These are phyloP conservation scores for Neonectria ditissima DNA, from an alignment of 2,329 filamentous ascomycete species.

Conservation along the genomic window DNA sequence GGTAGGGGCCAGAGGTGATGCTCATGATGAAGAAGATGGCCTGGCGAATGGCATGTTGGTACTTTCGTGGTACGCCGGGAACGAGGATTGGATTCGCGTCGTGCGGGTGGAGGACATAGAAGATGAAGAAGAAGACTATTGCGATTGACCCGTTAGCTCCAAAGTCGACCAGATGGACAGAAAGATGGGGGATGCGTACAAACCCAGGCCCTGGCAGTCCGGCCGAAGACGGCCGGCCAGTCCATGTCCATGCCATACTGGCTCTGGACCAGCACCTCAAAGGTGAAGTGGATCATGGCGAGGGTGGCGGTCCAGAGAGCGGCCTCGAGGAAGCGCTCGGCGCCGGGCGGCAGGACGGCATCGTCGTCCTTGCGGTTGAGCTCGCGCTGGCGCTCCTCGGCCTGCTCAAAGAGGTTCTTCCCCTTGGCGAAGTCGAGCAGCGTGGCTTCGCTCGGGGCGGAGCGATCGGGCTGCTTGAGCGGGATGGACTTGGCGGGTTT, in stretches of 20 bases:
- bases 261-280: constrained; percentile 82
- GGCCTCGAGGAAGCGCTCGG: constrained; percentile 67
- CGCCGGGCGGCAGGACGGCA: constrained; percentile 55
- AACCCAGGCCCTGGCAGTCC: constrained; percentile 65
- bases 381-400: constrained; percentile 54
- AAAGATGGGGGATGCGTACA: constrained; percentile 54
- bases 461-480: constrained; percentile 77
- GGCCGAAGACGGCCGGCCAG: constrained; percentile 66
- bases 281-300: constrained; percentile 79
- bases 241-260: constrained; percentile 78
- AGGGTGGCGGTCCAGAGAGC: constrained; percentile 71
- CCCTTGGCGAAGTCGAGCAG: constrained; percentile 80
- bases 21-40: constrained; percentile 73
- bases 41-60: constrained; percentile 65
- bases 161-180: background rate
- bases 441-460: constrained; percentile 71
- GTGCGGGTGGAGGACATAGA: constrained; percentile 69
- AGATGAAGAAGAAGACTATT: constrained; percentile 65
- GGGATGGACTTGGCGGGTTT: constrained; percentile 65
- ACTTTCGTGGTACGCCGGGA: constrained; percentile 60
- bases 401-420: constrained; percentile 66
- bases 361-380: constrained; percentile 45
- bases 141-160: constrained; percentile 6
- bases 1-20: constrained; percentile 76
- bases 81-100: constrained; percentile 61